Evolutionary conservation across 202 grass and related monocot species (phyloP).

Genomic region (Digitaria exilis): DNA sequence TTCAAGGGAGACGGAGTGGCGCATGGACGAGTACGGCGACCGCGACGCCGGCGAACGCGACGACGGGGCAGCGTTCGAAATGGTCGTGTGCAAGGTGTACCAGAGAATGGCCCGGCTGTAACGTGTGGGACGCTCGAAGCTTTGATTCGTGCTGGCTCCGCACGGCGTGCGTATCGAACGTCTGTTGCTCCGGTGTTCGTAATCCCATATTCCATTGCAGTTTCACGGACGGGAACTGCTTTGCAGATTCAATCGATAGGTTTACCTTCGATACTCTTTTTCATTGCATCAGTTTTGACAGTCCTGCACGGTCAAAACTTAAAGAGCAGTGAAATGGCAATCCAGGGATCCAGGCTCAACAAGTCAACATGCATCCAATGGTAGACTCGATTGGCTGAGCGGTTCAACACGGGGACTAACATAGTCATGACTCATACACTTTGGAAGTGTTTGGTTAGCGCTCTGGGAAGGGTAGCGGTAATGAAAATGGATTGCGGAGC

Average conservation of each 20-base stretch:
- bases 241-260: background rate
- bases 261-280: background rate
- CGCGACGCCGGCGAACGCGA: background rate
- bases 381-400: too few relatives aligned
- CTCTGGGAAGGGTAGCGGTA: too few relatives aligned
- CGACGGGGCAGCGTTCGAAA: background rate
- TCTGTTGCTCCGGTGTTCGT: background rate
- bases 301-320: background rate
- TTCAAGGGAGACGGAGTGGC: conserved; percentile 38
- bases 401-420: too few relatives aligned
- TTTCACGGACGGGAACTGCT: background rate
- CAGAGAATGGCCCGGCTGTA: conserved; percentile 6
- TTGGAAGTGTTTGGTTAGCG: too few relatives aligned
- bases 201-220: background rate
- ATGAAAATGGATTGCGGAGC: too few relatives aligned
- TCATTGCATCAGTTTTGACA: background rate
- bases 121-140: background rate
- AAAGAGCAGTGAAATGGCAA: background rate
- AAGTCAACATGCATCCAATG: background rate
- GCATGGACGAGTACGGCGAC: conserved; percentile 49
- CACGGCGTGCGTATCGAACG: background rate
- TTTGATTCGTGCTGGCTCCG: background rate
- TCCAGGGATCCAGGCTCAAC: background rate
- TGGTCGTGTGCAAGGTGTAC: conserved; percentile 53
- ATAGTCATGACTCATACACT: too few relatives aligned